These are phyloP conservation scores for Dioscorea zingiberensis DNA, from an alignment of 106 monocot species.

Conservation along the genomic window DNA sequence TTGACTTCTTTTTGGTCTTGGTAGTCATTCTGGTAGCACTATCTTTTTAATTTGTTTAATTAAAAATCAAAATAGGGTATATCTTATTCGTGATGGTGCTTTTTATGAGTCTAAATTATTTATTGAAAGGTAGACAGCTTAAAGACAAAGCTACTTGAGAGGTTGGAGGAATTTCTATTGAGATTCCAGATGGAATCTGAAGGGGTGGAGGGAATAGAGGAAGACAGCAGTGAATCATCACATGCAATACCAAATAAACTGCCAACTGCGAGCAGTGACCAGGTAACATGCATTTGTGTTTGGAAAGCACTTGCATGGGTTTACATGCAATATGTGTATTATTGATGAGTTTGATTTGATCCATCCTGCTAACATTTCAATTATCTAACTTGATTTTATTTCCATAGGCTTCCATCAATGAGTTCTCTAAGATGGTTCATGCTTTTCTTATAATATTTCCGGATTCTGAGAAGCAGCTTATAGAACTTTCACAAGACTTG, in stretches of 20 bases:
- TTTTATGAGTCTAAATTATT: too few relatives aligned
- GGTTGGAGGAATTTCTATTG: slow-evolving; percentile 61
- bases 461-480: slow-evolving; percentile 79
- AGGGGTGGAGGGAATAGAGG: slow-evolving; percentile 12
- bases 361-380: not conserved
- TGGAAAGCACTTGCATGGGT: not conserved
- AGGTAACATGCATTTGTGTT: not conserved
- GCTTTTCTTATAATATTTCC: slow-evolving; percentile 98
- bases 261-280: not conserved
- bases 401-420: slow-evolving; percentile 61
- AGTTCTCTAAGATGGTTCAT: slow-evolving; percentile 70
- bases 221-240: slow-evolving; percentile 5
- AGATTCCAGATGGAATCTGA: slow-evolving; percentile 43
- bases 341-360: not conserved
- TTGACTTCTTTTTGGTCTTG: too few relatives aligned
- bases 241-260: slow-evolving; percentile 7
- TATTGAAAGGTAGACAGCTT: slow-evolving; percentile 49
- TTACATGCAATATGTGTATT: not conserved
- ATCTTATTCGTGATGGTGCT: too few relatives aligned
- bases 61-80: too few relatives aligned
- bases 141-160: slow-evolving; percentile 60
- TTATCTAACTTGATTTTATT: not conserved
- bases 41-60: too few relatives aligned
- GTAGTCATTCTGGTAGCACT: too few relatives aligned
- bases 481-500: slow-evolving; percentile 72